phyloP scores from a whole-genome alignment of 2,329 filamentous ascomycete species.

The Aspergillus sojae region DNA sequence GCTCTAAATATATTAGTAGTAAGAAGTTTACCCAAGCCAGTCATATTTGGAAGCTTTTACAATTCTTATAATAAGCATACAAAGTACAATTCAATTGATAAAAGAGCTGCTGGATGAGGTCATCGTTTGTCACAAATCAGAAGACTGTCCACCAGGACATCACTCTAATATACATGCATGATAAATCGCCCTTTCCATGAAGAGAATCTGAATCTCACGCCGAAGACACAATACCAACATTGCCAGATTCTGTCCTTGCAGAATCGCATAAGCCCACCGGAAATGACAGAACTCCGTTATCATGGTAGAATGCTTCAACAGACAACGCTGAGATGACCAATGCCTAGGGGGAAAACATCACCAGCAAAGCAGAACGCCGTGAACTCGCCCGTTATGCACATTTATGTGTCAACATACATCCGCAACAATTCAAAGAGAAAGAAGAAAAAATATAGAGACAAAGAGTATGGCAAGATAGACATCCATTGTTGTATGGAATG shows the following conservation, averaged over 20 bases:
- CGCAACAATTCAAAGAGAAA: constrained; percentile 6
- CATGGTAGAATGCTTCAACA: constrained; percentile 9
- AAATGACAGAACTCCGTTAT: constrained; percentile 13
- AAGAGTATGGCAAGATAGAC: constrained; percentile 7
- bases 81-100: not conserved
- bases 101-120: not conserved
- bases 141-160: not conserved
- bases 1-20: too few species aligned
- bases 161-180: constrained; percentile 4
- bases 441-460: constrained; percentile 4
- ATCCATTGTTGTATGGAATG: constrained; percentile 8
- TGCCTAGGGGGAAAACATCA: constrained; percentile 7
- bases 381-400: constrained; percentile 7
- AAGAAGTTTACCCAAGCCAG: not conserved
- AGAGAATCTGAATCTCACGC: not conserved
- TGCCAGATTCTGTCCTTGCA: not conserved
- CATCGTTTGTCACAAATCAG: not conserved
- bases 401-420: constrained; percentile 6
- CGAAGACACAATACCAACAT: not conserved
- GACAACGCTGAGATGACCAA: constrained; percentile 13
- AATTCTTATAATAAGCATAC: not conserved
- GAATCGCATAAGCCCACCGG: constrained; percentile 3
- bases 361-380: constrained; percentile 13
- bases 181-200: not conserved
- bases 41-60: not conserved